Conservation (phyloP, 2,329 filamentous ascomycete species). For the Beauveria caledonica region DNA sequence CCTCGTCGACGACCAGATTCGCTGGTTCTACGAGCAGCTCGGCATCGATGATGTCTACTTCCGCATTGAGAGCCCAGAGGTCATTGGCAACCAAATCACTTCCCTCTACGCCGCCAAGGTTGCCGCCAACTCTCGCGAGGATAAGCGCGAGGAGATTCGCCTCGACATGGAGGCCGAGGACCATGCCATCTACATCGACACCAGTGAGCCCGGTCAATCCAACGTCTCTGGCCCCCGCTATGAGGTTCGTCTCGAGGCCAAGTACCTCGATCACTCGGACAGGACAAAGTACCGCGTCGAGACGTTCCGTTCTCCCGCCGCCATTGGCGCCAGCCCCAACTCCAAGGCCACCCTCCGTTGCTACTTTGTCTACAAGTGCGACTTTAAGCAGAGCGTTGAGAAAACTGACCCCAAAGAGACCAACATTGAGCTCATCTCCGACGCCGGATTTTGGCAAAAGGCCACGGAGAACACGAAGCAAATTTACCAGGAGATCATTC, state of each 20-base stretch:
- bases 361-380: slow-evolving; percentile 98
- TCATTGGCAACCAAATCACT: slow-evolving; percentile 88
- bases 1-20: slow-evolving; percentile 76
- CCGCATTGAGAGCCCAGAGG: slow-evolving; percentile 75
- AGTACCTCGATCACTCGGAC: slow-evolving; percentile 80
- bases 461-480: slow-evolving; percentile 92
- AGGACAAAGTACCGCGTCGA: slow-evolving; percentile 81
- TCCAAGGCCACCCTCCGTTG: slow-evolving; percentile 82
- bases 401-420: slow-evolving; percentile 72
- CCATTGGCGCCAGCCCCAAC: slow-evolving; percentile 57
- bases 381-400: slow-evolving; percentile 67
- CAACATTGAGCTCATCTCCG: slow-evolving; percentile 81
- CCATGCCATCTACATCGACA: slow-evolving; percentile 98
- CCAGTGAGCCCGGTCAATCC: slow-evolving; percentile 79
- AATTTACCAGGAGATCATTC: slow-evolving; percentile 91
- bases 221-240: slow-evolving; percentile 76
- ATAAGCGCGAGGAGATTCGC: slow-evolving; percentile 89
- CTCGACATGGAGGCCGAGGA: slow-evolving; percentile 91
- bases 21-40: slow-evolving; percentile 96
- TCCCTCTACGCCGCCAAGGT: slow-evolving; percentile 96
- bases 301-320: slow-evolving; percentile 87
- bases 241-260: slow-evolving; percentile 86
- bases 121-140: slow-evolving; percentile 83
- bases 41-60: slow-evolving; percentile 99
- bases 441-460: slow-evolving; percentile 91